Evolutionary conservation across 768 basidiomycete species (phyloP), one percentile per base, ranked within the genome.

Genomic region (Russula emetica): DNA sequence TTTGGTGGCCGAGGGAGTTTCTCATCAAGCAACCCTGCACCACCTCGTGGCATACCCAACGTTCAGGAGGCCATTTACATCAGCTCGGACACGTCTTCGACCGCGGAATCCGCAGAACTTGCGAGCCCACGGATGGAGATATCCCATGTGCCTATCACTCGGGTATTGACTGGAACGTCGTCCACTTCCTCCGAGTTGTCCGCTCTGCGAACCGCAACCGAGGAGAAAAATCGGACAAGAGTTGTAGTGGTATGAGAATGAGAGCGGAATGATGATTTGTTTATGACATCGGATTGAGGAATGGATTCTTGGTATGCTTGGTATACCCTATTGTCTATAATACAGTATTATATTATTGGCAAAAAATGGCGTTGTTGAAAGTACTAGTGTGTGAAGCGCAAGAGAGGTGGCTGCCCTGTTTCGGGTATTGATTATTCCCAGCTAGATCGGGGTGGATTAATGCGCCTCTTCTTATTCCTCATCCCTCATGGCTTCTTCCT

Each of bases 1-100:
- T 91, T 91, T 71, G 77, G 80, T 61, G 78, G 85, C 32, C 78
- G 85, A 63, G 73, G 71, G 8, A 85, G 83, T 69, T 73, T 81
- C 45, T 80, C 85, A 20, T 85, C 84, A 16, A 74, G 74, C 0
- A 71, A 74, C 3, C 67, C 77, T 0, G 49, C 73, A 70, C 73
- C 65, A 71, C 73, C 61, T 69, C 79, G 64, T 30, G 54, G 55
- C 69, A 73, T 59, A 58, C 61, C 67, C 58, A 70, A 59, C 55
- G 70, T 67, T 42, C 73, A 72, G 53, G 73, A 75, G 62, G 79
- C 82, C 42, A 75, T 80, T 59, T 79, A 77, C 61, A 83, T 82
- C 65, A 73, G 79, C 44, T 86, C 85, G 9, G 85, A 86, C 69
- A 75, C 79, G 28, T 86, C 85, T 49, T 85, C 84, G 24, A 70